Evolutionary conservation across 768 basidiomycete species (phyloP).

Genomic region (Kwoniella dejecticola): DNA sequence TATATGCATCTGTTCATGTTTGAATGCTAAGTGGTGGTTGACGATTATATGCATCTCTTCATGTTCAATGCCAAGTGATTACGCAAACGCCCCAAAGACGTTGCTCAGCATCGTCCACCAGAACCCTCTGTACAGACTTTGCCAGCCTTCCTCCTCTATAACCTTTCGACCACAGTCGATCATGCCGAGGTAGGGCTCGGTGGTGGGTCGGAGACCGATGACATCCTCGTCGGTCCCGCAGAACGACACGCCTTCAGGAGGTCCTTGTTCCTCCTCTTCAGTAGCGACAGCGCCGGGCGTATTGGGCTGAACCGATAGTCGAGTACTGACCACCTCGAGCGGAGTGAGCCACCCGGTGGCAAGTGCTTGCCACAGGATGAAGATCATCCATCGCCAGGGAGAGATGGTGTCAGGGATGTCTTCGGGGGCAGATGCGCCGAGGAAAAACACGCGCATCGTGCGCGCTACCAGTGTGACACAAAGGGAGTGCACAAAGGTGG

Average conservation of each 20-base stretch:
- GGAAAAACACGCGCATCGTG: constrained; percentile 37
- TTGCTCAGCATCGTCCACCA: constrained; percentile 54
- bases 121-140: constrained; percentile 52
- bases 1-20: no score
- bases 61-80: no score
- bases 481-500: constrained; percentile 47
- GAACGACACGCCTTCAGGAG: constrained; percentile 49
- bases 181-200: constrained; percentile 52
- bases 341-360: constrained; percentile 52
- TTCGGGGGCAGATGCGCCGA: constrained; percentile 33
- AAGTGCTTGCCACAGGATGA: constrained; percentile 50
- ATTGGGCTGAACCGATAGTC: constrained; percentile 53
- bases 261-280: constrained; percentile 25
- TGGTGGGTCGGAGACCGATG: constrained; percentile 53
- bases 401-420: constrained; percentile 31
- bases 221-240: constrained; percentile 55
- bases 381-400: constrained; percentile 45
- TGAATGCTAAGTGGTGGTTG: no score
- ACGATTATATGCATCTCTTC: no score
- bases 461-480: constrained; percentile 52
- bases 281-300: constrained; percentile 24
- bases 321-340: constrained; percentile 52
- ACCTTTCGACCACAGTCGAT: constrained; percentile 53
- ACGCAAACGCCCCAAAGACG: constrained; percentile 37
- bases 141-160: constrained; percentile 51